Conservation (phyloP, 1,284 basidiomycete species). For the Lignosus rhinocerotis region DNA sequence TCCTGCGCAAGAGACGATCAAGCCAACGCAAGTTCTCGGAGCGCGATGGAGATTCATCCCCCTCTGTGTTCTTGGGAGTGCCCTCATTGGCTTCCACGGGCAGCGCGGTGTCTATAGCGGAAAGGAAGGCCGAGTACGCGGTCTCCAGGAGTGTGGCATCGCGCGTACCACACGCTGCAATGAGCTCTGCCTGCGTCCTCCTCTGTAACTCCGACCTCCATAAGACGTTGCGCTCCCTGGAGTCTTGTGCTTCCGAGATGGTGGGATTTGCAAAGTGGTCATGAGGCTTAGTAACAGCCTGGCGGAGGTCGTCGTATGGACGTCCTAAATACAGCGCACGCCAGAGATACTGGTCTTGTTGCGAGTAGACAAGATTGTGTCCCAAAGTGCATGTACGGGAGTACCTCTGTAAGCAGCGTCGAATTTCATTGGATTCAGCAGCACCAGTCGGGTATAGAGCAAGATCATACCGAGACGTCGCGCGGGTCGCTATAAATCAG, state of each 20-base stretch:
- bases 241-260: background rate
- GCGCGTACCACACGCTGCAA: constrained; percentile 22
- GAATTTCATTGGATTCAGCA: background rate
- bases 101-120: constrained; percentile 43
- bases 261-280: background rate
- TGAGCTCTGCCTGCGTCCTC: constrained; percentile 31
- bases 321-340: constrained; percentile 55
- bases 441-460: background rate
- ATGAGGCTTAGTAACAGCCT: constrained; percentile 19
- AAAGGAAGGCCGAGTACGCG: constrained; percentile 45
- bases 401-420: constrained; percentile 36
- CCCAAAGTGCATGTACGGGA: constrained; percentile 51
- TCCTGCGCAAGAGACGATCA: constrained; percentile 20
- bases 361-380: constrained; percentile 47
- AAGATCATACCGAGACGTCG: constrained; percentile 44
- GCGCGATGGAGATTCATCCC: background rate
- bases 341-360: constrained; percentile 61
- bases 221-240: background rate
- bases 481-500: constrained; percentile 53
- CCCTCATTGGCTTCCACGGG: constrained; percentile 10
- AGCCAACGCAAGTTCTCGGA: constrained; percentile 27
- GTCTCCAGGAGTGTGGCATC: constrained; percentile 34
- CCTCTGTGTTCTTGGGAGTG: constrained; percentile 2
- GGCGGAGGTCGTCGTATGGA: constrained; percentile 62
- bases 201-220: constrained; percentile 37